These are phyloP conservation scores for Paecilomyces variotii DNA, from an alignment of 2,329 filamentous ascomycete genomes.

Conservation along the genomic window DNA sequence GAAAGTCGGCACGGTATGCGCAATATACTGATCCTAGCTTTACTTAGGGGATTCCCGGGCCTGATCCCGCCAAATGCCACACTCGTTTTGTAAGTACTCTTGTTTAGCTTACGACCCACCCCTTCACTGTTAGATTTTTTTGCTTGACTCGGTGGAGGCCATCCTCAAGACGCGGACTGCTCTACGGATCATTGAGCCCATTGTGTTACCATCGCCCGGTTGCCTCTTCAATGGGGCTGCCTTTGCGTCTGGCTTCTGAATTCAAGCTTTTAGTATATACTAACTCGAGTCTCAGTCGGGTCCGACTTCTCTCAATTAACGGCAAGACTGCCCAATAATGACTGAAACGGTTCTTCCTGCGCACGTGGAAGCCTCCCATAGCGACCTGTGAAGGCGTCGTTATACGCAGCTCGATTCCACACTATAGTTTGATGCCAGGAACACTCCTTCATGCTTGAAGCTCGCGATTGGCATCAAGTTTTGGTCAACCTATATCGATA, in stretches of 20 bases:
- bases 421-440: not conserved
- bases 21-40: conserved; percentile 3
- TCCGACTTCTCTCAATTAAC: not conserved
- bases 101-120: not conserved
- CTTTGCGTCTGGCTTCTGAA: not conserved
- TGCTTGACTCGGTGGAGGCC: conserved; percentile 4
- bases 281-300: not conserved
- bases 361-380: not conserved
- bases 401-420: not conserved
- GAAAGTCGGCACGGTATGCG: not conserved
- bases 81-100: conserved; percentile 68
- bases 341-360: not conserved
- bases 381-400: not conserved
- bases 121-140: conserved; percentile 1
- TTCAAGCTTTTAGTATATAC: not conserved
- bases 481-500: not conserved
- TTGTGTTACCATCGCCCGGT: not conserved
- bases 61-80: conserved; percentile 67
- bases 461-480: not conserved
- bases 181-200: not conserved
- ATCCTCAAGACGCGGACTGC: conserved; percentile 2
- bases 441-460: not conserved
- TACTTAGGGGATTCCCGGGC: conserved; percentile 63
- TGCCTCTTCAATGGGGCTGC: not conserved
- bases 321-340: not conserved